Percentiles rank a stretch among this genome's conserved stretches.
These are phyloP conservation scores for Citrus glauca DNA, from an alignment of 345 rosid species.

Conservation along the genomic window DNA sequence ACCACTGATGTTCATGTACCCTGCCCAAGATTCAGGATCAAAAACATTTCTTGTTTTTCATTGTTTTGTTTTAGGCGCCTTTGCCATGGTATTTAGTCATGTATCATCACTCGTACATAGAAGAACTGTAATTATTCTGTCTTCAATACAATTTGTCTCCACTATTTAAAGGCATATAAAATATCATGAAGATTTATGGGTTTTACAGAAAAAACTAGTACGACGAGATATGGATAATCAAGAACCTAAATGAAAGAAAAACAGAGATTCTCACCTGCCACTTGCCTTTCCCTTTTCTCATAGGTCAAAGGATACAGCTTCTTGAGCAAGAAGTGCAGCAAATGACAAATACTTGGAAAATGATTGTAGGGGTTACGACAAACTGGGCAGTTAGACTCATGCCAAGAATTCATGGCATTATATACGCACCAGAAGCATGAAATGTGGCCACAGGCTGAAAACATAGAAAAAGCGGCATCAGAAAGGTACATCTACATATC, in stretches of 20 bases:
- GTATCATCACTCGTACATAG: not conserved
- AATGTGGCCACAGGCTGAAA: constrained; percentile 37
- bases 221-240: not conserved
- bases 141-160: not conserved
- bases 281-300: constrained; percentile 30
- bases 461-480: not conserved
- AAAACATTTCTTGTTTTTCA: not conserved
- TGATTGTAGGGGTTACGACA: constrained; percentile 33
- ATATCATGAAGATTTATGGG: not conserved
- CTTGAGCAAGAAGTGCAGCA: constrained; percentile 32
- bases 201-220: not conserved
- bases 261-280: constrained; percentile 22
- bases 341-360: constrained; percentile 33
- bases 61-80: not conserved
- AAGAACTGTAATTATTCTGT: not conserved
- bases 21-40: not conserved
- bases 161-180: not conserved
- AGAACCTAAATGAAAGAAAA: not conserved
- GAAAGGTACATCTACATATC: not conserved
- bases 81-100: not conserved
- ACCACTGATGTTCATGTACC: not conserved
- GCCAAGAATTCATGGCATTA: constrained; percentile 17
- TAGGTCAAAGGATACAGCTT: constrained; percentile 33
- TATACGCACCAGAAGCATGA: constrained; percentile 40
- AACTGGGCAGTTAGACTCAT: constrained; percentile 32